Evolutionary conservation across 2,329 filamentous ascomycete genomes (phyloP), one percentile per base, ranked within the genome.

Genomic region (Huntiella savannae): DNA sequence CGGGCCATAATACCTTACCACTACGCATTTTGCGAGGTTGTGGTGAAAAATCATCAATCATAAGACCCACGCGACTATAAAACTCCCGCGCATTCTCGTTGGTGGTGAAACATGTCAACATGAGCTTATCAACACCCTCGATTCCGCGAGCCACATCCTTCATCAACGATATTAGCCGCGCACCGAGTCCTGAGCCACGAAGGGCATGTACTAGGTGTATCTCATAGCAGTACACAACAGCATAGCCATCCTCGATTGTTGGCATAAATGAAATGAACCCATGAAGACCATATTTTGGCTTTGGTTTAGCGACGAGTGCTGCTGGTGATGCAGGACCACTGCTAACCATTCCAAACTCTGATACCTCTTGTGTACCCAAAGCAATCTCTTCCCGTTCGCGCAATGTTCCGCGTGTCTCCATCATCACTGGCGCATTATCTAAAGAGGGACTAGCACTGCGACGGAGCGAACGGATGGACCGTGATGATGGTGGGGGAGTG

Each of bases 221-320:
- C 60, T 88, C 82, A 57, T 86, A 88, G 58, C 82, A 78, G 59
- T 86, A 88, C 15, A 85, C 57, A 2, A 86, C 80, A 0, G 75
- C 66, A 49, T 73, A 62, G 1, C 68, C 68, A 51, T 77, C 73
- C 55, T 84, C 79, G 54, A 72, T 72, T 2, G 76, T 79, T n/a
- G 79, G 70, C 77, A 82, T 78, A 55, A 82, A 64, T n/a, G 76
- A 81, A 1, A 70, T 66, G 54, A 82, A 80, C 4, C 67, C 75
- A 13, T 60, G 57, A 6, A 78, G 52, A 12, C 39, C 22, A 13
- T 43, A 39, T n/a, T 37, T 36, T 5, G 33, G 43, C 12, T 33
- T 19, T 12, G 17, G 17, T 36, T 7, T 28, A 7, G 6, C 22
- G 22, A 10, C 6, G 2, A 28, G 22, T 28, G 22, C 22, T 28